phyloP scores from a whole-genome alignment of 805 yeast genomes.

The Wickerhamiella azyma region DNA sequence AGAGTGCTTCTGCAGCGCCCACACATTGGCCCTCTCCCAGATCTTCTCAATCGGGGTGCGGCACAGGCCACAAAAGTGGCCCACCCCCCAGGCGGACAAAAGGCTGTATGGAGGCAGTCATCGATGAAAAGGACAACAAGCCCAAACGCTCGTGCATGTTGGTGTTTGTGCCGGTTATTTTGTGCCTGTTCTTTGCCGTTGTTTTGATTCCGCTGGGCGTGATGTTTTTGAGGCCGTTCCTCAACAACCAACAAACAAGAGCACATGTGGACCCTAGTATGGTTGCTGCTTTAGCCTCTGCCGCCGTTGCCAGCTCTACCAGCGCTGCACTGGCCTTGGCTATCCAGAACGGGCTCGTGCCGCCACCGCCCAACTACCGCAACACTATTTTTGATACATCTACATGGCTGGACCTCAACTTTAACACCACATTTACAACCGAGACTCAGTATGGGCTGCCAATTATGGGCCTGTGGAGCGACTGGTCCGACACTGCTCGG shows the following conservation, averaged over 20 bases:
- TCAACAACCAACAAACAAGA: neutral
- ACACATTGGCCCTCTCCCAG: too few relatives aligned
- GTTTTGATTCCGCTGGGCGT: conserved; percentile 6
- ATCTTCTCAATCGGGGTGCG: neutral
- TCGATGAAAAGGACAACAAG: conserved; percentile 3
- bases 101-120: neutral
- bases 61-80: neutral
- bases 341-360: neutral
- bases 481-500: conserved; percentile 22
- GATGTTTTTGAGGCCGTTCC: neutral
- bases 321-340: neutral
- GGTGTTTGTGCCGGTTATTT: neutral
- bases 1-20: too few relatives aligned
- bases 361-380: too few relatives aligned
- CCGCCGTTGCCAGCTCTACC: neutral
- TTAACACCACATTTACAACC: conserved; percentile 26
- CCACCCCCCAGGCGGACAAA: too few relatives aligned
- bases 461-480: conserved; percentile 25
- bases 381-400: conserved; percentile 17
- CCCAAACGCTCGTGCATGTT: neutral
- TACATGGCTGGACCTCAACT: conserved; percentile 26
- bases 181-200: conserved; percentile 1
- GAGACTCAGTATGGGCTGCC: conserved; percentile 25
- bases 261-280: neutral
- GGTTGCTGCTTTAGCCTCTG: too few relatives aligned